Base-by-base conservation (phyloP, 1,139 yeast species). In the Suhomyces anneliseae region DNA sequence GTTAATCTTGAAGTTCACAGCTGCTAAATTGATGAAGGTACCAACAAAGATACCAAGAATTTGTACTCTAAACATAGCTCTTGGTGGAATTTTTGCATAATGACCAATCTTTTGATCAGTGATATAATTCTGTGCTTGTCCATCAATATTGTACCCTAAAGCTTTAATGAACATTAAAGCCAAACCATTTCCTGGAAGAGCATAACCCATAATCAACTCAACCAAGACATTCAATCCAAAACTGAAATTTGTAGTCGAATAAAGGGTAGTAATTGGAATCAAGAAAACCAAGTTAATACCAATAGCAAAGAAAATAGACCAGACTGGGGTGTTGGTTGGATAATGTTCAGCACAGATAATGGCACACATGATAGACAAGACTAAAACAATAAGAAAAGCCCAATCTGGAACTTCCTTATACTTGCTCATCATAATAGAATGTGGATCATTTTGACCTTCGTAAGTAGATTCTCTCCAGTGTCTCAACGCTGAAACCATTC, bases 1-100 rank as follows among this genome's bases (percentile, higher is more conserved):
- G 32, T 67, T 63, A 27, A 81, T 61, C 56, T 75, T 76, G 79
- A 83, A 84, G 59, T 77, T 75, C 35, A 79, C 59, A 9, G 82
- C 78, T 24, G 79, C 87, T 38, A 82, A 64, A 43, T 76, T 68
- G 11, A 82, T 77, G 49, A 83, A 71, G 3, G 74, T 67, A 53
- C 70, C 70, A 44, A 77, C 48, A 14, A 72, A 44, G 4, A 70
- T 66, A 15, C 83, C 75, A 32, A 81, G 51, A 50, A 82, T 57
- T 64, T 83, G 88, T 29, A 78, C 76, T 54, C 86, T 71, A 68
- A 82, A 83, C 51, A 83, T 62, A 0, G 87, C 79, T 52, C 82
- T 66, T 38, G 88, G 88, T 10, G 87, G 83, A 40, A 83, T 61
- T 51, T 78, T 80, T 26, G 78, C 68, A 58, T 83, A 83, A 62